A percentile compares a stretch with the other conserved stretches of the same genome.
phyloP scores from a whole-genome alignment of 2,329 filamentous ascomycete species.

The Ilyonectria robusta region DNA sequence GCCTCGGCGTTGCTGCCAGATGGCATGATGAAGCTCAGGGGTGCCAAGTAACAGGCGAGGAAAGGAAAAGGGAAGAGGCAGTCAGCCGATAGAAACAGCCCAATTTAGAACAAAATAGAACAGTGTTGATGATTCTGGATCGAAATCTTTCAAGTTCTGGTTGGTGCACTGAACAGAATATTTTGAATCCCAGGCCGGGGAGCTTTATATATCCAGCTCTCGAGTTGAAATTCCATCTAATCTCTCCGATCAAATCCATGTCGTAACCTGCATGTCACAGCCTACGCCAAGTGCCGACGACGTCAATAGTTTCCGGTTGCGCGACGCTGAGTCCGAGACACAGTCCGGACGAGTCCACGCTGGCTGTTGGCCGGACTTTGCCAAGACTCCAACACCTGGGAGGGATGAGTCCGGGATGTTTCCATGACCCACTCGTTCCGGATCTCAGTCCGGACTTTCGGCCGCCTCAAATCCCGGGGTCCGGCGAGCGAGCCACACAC shows the following conservation, averaged over 20 bases:
- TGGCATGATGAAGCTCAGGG: conserved; percentile 7
- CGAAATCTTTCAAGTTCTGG: neutral
- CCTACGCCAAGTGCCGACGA: neutral
- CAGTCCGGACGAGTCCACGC: conserved; percentile 3
- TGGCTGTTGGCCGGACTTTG: conserved; percentile 10
- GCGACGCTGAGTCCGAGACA: conserved; percentile 12
- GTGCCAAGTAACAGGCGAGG: neutral
- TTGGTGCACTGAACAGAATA: neutral
- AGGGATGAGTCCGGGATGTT: neutral
- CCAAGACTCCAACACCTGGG: neutral
- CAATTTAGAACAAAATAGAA: too few relatives aligned
- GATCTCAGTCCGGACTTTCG: conserved; percentile 10
- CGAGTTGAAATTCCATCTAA: neutral
- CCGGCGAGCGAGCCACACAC: conserved; percentile 2
- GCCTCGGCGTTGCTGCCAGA: neutral
- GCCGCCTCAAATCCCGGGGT: conserved; percentile 1
- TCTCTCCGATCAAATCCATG: too few relatives aligned
- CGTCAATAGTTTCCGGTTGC: neutral
- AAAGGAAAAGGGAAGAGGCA: neutral
- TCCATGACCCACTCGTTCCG: neutral
- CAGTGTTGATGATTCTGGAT: too few relatives aligned
- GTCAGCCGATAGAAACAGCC: too few relatives aligned
- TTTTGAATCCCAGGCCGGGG: neutral
- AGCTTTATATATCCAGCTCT: neutral
- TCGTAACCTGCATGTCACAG: neutral